Percentiles rank a stretch among this genome's conserved stretches.
Evolutionary conservation across 1,284 basidiomycete species (phyloP).

Genomic region (Moesziomyces sp.): DNA sequence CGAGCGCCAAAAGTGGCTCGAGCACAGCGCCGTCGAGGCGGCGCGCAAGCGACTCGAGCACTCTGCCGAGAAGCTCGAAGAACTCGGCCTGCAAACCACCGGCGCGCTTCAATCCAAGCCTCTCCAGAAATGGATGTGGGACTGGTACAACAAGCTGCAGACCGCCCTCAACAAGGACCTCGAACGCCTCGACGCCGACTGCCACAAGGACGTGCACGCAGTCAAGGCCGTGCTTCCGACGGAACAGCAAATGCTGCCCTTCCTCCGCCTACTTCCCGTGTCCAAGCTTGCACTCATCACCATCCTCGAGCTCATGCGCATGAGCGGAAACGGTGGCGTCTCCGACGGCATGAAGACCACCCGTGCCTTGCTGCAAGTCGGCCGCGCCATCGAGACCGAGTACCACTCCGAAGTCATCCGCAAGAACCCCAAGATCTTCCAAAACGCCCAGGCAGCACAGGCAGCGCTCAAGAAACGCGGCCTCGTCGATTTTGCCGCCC

Average conservation of each 20-base stretch:
- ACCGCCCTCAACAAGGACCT: conserved; percentile 48
- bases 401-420: conserved; percentile 53
- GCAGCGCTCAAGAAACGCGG: conserved; percentile 42
- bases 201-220: conserved; percentile 4
- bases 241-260: conserved; percentile 70
- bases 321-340: conserved; percentile 81
- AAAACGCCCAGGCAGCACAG: conserved; percentile 54
- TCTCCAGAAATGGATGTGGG: conserved; percentile 67
- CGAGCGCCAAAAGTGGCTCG: conserved; percentile 66
- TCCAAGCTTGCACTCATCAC: conserved; percentile 87
- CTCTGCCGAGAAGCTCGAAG: conserved; percentile 54
- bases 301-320: conserved; percentile 88
- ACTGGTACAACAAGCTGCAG: conserved; percentile 62
- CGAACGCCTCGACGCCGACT: conserved; percentile 25
- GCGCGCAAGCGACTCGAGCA: conserved; percentile 61
- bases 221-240: conserved; percentile 16
- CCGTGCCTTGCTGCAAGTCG: conserved; percentile 82
- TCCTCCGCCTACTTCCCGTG: conserved; percentile 79
- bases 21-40: conserved; percentile 62
- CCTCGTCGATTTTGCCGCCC: conserved; percentile 53
- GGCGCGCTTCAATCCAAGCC: conserved; percentile 52
- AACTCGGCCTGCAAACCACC: conserved; percentile 53
- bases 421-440: conserved; percentile 55
- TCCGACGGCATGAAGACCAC: conserved; percentile 90
- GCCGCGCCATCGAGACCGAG: conserved; percentile 85